These are phyloP conservation scores for Scytalidium lignicola DNA, from an alignment of 2,329 filamentous ascomycete genomes.

Conservation along the genomic window DNA sequence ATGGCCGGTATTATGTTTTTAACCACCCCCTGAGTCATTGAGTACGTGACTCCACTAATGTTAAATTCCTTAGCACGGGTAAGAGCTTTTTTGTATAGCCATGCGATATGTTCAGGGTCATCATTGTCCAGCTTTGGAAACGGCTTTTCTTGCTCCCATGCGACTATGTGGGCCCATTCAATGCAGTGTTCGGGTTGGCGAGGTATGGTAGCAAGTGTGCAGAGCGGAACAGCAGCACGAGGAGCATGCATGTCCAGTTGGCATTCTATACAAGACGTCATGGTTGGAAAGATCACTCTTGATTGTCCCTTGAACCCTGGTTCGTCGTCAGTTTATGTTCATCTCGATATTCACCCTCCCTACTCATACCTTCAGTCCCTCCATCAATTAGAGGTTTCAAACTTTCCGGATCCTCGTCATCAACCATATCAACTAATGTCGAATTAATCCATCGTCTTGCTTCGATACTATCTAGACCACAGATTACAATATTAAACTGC, in stretches of 20 bases:
- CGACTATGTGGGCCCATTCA: constrained; percentile 98
- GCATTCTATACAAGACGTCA: constrained; percentile 96
- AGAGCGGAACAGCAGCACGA: constrained; percentile 92
- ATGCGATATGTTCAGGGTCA: constrained; percentile 94
- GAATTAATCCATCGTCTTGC: constrained; percentile 98
- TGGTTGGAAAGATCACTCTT: constrained; percentile 82
- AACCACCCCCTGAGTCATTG: constrained; percentile 92
- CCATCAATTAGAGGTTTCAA: constrained; percentile 94
- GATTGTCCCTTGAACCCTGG: constrained; percentile 93
- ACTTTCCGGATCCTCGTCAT: constrained; percentile 73
- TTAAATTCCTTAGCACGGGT: constrained; percentile 80
- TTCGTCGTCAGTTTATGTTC: not conserved
- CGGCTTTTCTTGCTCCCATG: constrained; percentile 83
- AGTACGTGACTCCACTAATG: constrained; percentile 89
- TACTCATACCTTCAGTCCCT: constrained; percentile 71
- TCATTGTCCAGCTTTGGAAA: constrained; percentile 89
- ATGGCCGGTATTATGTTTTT: constrained; percentile 99
- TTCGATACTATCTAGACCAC: constrained; percentile 94
- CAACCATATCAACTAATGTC: constrained; percentile 84
- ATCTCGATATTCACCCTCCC: not conserved
- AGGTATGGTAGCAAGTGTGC: constrained; percentile 92
- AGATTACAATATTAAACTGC: constrained; percentile 91
- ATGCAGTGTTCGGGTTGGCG: constrained; percentile 97
- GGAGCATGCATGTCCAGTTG: constrained; percentile 98
- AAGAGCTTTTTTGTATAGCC: constrained; percentile 85